Percentiles rank a stretch among this genome's conserved stretches.
phyloP scores from a whole-genome alignment of 2,329 filamentous ascomycete genomes.

The Ophiocordyceps polyrhachis-furcata region DNA sequence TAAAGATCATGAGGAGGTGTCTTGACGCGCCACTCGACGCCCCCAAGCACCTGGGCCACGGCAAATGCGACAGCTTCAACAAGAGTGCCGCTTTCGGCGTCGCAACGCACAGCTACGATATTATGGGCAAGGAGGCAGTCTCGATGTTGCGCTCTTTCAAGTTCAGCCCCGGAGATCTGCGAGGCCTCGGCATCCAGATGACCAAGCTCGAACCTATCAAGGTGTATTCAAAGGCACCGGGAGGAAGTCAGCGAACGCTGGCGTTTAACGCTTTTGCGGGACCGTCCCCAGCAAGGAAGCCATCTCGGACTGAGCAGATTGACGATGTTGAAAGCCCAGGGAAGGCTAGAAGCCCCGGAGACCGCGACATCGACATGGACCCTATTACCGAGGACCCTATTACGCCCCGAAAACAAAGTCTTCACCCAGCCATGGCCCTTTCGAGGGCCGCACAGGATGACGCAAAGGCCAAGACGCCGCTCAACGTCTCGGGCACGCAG shows the following conservation, averaged over 20 bases:
- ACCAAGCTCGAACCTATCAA: slow-evolving; percentile 77
- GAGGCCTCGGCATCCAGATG: slow-evolving; percentile 83
- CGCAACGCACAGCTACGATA: slow-evolving; percentile 55
- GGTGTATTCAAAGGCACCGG: slow-evolving; percentile 28
- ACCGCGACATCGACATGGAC: slow-evolving; percentile 20
- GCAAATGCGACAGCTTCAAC: slow-evolving; percentile 86
- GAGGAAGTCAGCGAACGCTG: slow-evolving; percentile 64
- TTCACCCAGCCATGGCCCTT: slow-evolving; percentile 34
- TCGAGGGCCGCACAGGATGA: slow-evolving; percentile 29
- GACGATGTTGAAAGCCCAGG: slow-evolving; percentile 26
- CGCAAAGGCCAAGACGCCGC: slow-evolving; percentile 39
- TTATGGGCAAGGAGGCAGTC: slow-evolving; percentile 67
- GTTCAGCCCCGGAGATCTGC: slow-evolving; percentile 80
- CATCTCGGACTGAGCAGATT: slow-evolving; percentile 25
- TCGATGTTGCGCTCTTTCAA: slow-evolving; percentile 63
- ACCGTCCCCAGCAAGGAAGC: slow-evolving; percentile 20
- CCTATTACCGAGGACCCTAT: slow-evolving; percentile 36
- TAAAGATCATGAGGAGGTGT: slow-evolving; percentile 87
- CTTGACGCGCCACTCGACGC: slow-evolving; percentile 79
- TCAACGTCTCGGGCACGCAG: slow-evolving; percentile 75
- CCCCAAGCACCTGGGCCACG: slow-evolving; percentile 83
- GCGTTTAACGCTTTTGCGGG: slow-evolving; percentile 43
- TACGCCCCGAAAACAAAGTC: slow-evolving; percentile 32
- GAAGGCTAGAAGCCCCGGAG: slow-evolving; percentile 12
- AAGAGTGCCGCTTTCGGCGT: slow-evolving; percentile 72